A percentile compares a stretch with the other conserved stretches of the same genome.
Evolutionary conservation across 805 yeast species (phyloP).

Genomic region (Pichia manshurica): DNA sequence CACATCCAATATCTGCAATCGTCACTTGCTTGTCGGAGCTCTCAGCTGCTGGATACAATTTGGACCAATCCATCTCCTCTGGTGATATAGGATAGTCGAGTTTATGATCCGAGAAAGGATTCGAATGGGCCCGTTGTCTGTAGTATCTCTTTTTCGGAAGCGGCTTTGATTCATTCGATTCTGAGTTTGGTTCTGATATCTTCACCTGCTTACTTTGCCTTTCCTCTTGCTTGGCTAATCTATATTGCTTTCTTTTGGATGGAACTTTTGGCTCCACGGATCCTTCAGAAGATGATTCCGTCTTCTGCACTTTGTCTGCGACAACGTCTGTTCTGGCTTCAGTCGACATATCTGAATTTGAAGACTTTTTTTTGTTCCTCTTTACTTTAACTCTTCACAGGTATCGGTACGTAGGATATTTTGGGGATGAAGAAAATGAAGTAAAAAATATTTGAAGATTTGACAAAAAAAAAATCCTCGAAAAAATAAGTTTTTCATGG

Average conservation of each 20-base stretch:
- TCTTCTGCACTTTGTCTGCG: too few relatives aligned
- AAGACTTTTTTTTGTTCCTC: neutral
- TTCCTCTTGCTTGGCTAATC: conserved; percentile 33
- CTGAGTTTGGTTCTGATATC: conserved; percentile 32
- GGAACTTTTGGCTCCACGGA: neutral
- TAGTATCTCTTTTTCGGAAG: conserved; percentile 83
- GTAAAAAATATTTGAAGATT: neutral
- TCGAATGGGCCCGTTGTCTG: conserved; percentile 96
- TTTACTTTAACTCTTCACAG: neutral
- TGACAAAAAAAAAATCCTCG: neutral
- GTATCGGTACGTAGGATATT: too few relatives aligned
- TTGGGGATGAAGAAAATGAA: too few relatives aligned
- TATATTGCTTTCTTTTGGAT: conserved; percentile 13
- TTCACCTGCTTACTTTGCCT: conserved; percentile 43
- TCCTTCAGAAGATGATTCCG: too few relatives aligned
- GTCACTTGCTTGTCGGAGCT: conserved; percentile 49
- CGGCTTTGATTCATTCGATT: conserved; percentile 13
- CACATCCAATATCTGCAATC: conserved; percentile 96
- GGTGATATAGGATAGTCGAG: conserved; percentile 84
- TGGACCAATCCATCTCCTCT: conserved; percentile 79
- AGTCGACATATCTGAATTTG: neutral
- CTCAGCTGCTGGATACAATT: conserved; percentile 61
- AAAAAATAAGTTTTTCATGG: neutral
- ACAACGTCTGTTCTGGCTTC: neutral
- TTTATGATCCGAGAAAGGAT: conserved; percentile 93